Base-by-base conservation (phyloP, 1,284 basidiomycete genomes). In the Sporisorium iseilematis-ciliati region DNA sequence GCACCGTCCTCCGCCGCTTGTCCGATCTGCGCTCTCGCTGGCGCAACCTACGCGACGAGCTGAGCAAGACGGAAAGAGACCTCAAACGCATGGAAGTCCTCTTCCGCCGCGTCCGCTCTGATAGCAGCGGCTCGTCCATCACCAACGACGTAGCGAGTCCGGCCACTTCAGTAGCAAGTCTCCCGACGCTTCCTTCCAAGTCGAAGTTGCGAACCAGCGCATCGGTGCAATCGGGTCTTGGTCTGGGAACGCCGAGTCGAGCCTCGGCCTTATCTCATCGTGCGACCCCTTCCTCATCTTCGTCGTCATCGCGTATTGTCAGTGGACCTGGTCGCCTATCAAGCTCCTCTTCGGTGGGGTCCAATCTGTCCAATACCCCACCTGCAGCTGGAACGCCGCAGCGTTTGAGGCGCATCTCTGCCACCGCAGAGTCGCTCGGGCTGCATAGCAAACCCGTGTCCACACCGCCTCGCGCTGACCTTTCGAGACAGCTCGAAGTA, bases 1-100 rank as follows among this genome's bases (percentile, higher is more conserved):
- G 96, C 3, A 94, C 96, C 86, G 92, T 94, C 26, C 86, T 97
- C 59, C 89, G 95, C 63, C 88, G 93, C 70, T 93, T 92, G 81
- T 91, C 91, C 10, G 93, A 95, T 82, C 92, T 92, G 62, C 92
- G 91, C 25, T 90, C 92, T 78, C 89, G 93, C 51, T 95, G 93
- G 94, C 89, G 89, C 72, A 90, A 88, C 73, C 86, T 95, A 43
- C 89, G 89, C 68, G 92, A 93, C 60, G 89, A 91, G 57, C 92
- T 94, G 80, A 79, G 88, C 21, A 88, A 91, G 64, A 93, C 92
- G 7, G 93, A 94, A 76, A 86, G 87, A n/a, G 93, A 95, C 74
- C 92, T 95, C 91, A 90, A 91, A 75, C 87, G 83, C 57, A 89
- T 90, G 7, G 90, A 91, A 63, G 90, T 89, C 63, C 86, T 91